Conservation (phyloP, 352 stramenopile genomes). For the Phytophthora foliorum region DNA sequence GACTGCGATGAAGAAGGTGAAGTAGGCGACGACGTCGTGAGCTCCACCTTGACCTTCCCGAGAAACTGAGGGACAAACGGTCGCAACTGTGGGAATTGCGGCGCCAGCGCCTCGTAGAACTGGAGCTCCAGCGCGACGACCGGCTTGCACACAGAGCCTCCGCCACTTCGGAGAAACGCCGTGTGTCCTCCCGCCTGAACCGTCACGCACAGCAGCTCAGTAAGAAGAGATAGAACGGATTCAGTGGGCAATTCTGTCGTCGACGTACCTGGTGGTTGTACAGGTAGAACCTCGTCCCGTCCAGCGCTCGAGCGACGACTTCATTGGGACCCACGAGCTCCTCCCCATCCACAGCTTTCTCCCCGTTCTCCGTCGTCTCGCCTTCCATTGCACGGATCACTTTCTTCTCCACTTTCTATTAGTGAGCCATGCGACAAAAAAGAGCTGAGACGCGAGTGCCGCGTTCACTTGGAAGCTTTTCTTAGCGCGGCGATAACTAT, state of each 20-base stretch:
- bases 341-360: slow-evolving; percentile 14
- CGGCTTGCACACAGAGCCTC: slow-evolving; percentile 82
- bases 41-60: slow-evolving; percentile 71
- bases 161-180: slow-evolving; percentile 66
- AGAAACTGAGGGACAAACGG: slow-evolving; percentile 77
- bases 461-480: slow-evolving; percentile 15
- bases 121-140: slow-evolving; percentile 76
- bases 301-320: slow-evolving; percentile 68
- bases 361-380: slow-evolving; percentile 1
- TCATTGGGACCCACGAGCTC: slow-evolving; percentile 54
- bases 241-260: not conserved
- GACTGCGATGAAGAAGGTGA: slow-evolving; percentile 12
- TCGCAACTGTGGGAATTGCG: slow-evolving; percentile 64
- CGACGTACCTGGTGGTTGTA: slow-evolving; percentile 78
- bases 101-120: slow-evolving; percentile 75
- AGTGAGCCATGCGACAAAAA: slow-evolving; percentile 10
- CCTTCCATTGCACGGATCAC: slow-evolving; percentile 17
- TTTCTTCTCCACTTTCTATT: slow-evolving; percentile 10
- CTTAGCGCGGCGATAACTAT: slow-evolving; percentile 17
- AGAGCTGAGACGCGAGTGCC: slow-evolving; percentile 2
- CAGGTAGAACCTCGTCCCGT: slow-evolving; percentile 81
- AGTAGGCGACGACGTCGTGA: slow-evolving; percentile 28
- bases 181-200: slow-evolving; percentile 78
- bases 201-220: slow-evolving; percentile 1
- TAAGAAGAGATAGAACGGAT: not conserved